These are phyloP conservation scores for Didymella pinodella DNA, from an alignment of 2,329 filamentous ascomycete species.

Conservation along the genomic window DNA sequence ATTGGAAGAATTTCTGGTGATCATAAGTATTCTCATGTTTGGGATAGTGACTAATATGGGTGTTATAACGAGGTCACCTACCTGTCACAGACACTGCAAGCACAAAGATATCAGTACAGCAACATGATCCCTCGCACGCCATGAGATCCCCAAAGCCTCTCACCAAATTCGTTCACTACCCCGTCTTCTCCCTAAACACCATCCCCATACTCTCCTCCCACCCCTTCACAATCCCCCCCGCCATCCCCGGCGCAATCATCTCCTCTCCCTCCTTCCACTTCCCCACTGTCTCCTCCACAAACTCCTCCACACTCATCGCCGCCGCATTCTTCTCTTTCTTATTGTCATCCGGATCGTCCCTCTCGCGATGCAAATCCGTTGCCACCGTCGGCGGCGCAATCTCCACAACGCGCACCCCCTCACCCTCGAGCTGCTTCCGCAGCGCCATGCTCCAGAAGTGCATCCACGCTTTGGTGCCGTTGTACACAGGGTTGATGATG, in stretches of 20 bases:
- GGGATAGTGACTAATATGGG: too few species aligned
- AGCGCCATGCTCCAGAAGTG: conserved; percentile 66
- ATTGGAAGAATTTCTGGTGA: neutral
- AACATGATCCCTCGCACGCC: neutral
- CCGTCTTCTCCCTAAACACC: conserved; percentile 37
- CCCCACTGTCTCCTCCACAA: conserved; percentile 58
- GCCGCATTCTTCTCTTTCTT: conserved; percentile 65
- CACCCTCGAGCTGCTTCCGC: conserved; percentile 58
- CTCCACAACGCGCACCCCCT: conserved; percentile 61
- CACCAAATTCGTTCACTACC: too few species aligned
- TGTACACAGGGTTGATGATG: conserved; percentile 66
- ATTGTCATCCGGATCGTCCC: conserved; percentile 65
- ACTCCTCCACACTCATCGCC: conserved; percentile 61
- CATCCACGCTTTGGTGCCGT: conserved; percentile 66
- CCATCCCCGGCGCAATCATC: conserved; percentile 59
- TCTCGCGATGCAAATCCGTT: conserved; percentile 64
- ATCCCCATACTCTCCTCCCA: conserved; percentile 55
- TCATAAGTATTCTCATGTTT: neutral
- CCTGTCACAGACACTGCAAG: neutral
- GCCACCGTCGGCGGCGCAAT: conserved; percentile 64
- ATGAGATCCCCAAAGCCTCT: too few species aligned
- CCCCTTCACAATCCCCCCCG: conserved; percentile 51
- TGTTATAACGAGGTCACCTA: too few species aligned
- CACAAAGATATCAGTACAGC: neutral
- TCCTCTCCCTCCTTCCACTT: conserved; percentile 60